Evolutionary conservation across 2,329 filamentous ascomycete species (phyloP), one percentile per base, ranked within the genome.

Genomic region (Diaporthe longicolla): DNA sequence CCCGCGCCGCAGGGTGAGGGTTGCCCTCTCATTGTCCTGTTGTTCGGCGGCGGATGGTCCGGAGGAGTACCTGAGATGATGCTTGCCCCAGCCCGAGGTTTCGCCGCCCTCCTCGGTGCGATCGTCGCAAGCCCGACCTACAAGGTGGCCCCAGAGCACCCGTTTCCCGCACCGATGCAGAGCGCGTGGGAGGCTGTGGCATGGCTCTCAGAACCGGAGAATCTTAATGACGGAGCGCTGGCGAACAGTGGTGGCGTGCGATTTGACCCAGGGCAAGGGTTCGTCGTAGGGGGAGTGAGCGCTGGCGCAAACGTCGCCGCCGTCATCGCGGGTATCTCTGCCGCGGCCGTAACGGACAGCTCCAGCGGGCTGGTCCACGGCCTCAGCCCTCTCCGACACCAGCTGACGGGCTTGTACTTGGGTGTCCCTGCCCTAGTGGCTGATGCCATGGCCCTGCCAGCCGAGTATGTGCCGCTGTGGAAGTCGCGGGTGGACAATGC

Each of bases 261-360:
- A 10, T 70, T 75, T 3, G 76, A 78, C 35, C 75, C 75, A 13
- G 61, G 71, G 6, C 73, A 61, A 19, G 74, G 73, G 11, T 58
- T 74, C 7, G 35, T 76, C 71, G 76, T 29, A 74, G 76, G 48
- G 70, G 78, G 43, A 55, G 69, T 65, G 71, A 71, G 61, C 55
- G 77, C 40, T 65, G 79, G 43, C 78, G 81, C 13, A 73, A 72
- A 24, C 77, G 76, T 73, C 76, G 78, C 35, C 77, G 79, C 21
- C 76, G 78, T 24, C 78, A 78, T 40, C 76, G 76, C 29, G 54
- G 77, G 69, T 76, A 77, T 79, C 13, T 35, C 52, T 19, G 66
- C 66, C 35, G 37, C 1, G 2, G 40, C 24, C 13, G 52, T 37
- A 2, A 54, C 19, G 8, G 63, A 69, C 29, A 13, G 40, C 45